Base-by-base conservation (phyloP, 805 yeast species). In the Nakazawaea ernobii region DNA sequence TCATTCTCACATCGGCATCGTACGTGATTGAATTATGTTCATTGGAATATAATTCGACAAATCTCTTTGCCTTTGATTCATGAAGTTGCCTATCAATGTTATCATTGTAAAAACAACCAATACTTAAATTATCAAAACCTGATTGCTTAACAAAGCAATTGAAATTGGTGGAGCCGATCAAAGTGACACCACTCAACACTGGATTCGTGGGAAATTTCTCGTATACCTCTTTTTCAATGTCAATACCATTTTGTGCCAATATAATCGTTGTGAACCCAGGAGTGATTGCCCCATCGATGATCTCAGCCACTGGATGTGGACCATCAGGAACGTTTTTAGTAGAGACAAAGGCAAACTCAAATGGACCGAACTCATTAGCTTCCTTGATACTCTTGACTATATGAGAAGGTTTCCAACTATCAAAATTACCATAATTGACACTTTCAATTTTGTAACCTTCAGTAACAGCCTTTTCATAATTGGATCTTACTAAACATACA, bases 321-420 rank as follows among this genome's bases (percentile, higher is more conserved):
- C 49, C 49, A 55, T 83, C 89, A 2, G 89, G 88, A 24, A 80
- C 66, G 55, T 75, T 79, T 59, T 83, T 83, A 30, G 82, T 75
- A 35, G 79, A 69, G 9, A 82, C 76, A 6, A 81, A 67, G 32
- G 83, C 67, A 56, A 66, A 83, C 55, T 83, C 88, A 55, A 65
- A 82, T 1, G 60, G 57, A 13, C 46, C 46, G 24, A 56, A 50
- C 6, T 59, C 54, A 2, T 70, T 67, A 0, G 83, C 81, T 8
- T 69, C 75, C 2, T 72, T 69, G 0, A 75, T 67, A 13, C 64
- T 59, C n/a, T 60, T 65, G 44, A 52, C 74, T 15, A 67, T 59
- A 46, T 59, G 62, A n/a, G 52, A 51, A 2, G 91, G 92, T 56
- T 64, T 73, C 84, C 85, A 85, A 47, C 65, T 59, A 8, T 62